These are phyloP conservation scores for Hypomyces perniciosus DNA, from an alignment of 2,329 filamentous ascomycete species.

Conservation along the genomic window DNA sequence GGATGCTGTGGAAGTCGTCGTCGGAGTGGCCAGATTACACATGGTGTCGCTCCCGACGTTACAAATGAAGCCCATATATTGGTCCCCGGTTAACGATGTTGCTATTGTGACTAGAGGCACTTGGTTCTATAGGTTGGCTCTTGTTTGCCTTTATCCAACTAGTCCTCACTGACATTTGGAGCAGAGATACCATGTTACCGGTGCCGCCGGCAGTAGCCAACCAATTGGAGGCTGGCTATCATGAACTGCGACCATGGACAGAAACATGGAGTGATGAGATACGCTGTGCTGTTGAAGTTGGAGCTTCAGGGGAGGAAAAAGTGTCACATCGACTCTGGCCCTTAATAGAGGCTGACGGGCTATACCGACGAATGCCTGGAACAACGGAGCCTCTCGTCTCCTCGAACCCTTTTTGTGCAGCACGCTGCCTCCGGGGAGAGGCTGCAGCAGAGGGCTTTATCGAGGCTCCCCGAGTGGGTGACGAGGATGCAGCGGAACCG, in stretches of 20 bases:
- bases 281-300: conserved; percentile 82
- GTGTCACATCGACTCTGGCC: conserved; percentile 81
- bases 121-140: conserved; percentile 78
- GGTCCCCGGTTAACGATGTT: conserved; percentile 88
- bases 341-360: conserved; percentile 34
- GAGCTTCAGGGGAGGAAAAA: conserved; percentile 85
- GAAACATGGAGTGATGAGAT: conserved; percentile 91
- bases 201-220: conserved; percentile 83
- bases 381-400: conserved; percentile 38
- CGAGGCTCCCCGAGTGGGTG: conserved; percentile 26
- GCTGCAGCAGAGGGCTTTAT: conserved; percentile 49
- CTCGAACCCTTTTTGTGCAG: conserved; percentile 52
- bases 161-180: conserved; percentile 20
- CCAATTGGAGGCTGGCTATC: conserved; percentile 84
- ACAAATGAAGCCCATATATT: conserved; percentile 95
- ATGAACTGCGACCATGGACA: conserved; percentile 80
- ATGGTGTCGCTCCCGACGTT: conserved; percentile 76
- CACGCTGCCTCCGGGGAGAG: conserved; percentile 54
- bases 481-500: conserved; percentile 34
- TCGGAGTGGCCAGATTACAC: conserved; percentile 86
- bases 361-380: conserved; percentile 13
- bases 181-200: conserved; percentile 77
- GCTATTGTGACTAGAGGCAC: conserved; percentile 77
- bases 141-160: background rate
- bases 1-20: conserved; percentile 58